Evolutionary conservation across 2,329 filamentous ascomycete genomes (phyloP).

Genomic region (Aspergillus neoniger): DNA sequence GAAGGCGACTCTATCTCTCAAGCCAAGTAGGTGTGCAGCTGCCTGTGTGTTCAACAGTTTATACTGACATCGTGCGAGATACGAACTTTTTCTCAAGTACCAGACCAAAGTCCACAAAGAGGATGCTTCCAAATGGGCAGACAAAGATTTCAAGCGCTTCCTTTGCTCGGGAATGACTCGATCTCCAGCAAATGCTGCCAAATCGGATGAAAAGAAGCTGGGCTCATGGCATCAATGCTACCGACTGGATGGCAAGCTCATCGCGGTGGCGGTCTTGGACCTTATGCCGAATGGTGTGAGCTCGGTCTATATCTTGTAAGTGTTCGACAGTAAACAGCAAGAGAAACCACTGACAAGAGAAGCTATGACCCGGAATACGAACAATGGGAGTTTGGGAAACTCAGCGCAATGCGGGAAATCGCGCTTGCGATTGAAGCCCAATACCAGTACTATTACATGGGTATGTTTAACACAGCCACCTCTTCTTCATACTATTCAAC

Average conservation of each 20-base stretch:
- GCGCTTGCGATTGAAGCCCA: slow-evolving; percentile 55
- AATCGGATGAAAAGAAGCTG: slow-evolving; percentile 44
- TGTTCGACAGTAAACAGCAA: background rate
- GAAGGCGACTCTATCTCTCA: slow-evolving; percentile 50
- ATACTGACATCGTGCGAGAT: slow-evolving; percentile 32
- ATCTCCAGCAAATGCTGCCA: slow-evolving; percentile 34
- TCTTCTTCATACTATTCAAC: background rate
- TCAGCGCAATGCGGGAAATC: slow-evolving; percentile 63
- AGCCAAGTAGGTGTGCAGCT: slow-evolving; percentile 42
- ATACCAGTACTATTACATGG: slow-evolving; percentile 68
- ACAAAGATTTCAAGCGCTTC: slow-evolving; percentile 49
- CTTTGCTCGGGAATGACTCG: slow-evolving; percentile 50
- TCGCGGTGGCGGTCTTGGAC: slow-evolving; percentile 53
- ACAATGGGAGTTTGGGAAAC: slow-evolving; percentile 63
- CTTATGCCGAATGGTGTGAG: slow-evolving; percentile 50
- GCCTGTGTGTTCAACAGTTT: background rate
- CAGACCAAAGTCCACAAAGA: slow-evolving; percentile 51
- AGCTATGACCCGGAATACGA: slow-evolving; percentile 63
- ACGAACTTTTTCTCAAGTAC: slow-evolving; percentile 50
- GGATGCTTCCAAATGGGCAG: slow-evolving; percentile 45
- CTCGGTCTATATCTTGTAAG: slow-evolving; percentile 54
- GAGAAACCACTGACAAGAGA: slow-evolving; percentile 8
- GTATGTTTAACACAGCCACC: slow-evolving; percentile 30
- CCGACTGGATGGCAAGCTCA: slow-evolving; percentile 50
- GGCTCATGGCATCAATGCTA: slow-evolving; percentile 56